Base-by-base conservation (phyloP, 495 filamentous ascomycete species). In the Hypoxylon subgilvum region DNA sequence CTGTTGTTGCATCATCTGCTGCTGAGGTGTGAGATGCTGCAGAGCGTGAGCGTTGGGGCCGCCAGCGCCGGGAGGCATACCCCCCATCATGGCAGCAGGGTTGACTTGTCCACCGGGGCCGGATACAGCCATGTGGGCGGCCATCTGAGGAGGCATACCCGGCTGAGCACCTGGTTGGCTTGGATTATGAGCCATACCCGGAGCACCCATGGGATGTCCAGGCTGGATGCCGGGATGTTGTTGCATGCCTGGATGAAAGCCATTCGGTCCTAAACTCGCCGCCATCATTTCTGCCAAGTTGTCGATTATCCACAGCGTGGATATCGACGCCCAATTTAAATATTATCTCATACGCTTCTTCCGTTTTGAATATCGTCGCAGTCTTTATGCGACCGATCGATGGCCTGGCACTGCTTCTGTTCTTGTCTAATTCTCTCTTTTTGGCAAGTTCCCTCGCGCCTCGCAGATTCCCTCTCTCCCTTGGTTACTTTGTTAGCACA, bases 111-210 rank as follows among this genome's bases (percentile, higher is more conserved):
- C 85, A 51, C 86, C 86, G 6, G 90, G 88, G 7, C 82, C 89
- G 28, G 90, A 92, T n/a, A 91, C 91, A 32, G 88, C 89, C 67
- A 89, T 87, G 66, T 94, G 90, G 69, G 88, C 88, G 22, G 70
- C 71, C 48, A 80, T 70, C 70, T 88, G 87, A 63, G 88, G 90
- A 32, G 85, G 84, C 79, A 95, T 92, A 54, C 80, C 77, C 61
- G 76, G 87, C 17, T 81, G 80, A 53, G 83, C 74, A 61, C 82
- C 83, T 47, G 88, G 89, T 66, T 90, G 89, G 21, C 84, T 86
- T 9, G 82, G 84, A 68, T 91, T 79, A 54, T 79, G 78, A 35
- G 73, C 73, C 76, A 80, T 80, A 17, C 68, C 72, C 14, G 73
- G 75, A 42, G 89, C 69, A 8, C 74, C 80, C 84, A 90, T 89